phyloP scores from a whole-genome alignment of 371 early-diverging fungal species.

The Mucor sp. region DNA sequence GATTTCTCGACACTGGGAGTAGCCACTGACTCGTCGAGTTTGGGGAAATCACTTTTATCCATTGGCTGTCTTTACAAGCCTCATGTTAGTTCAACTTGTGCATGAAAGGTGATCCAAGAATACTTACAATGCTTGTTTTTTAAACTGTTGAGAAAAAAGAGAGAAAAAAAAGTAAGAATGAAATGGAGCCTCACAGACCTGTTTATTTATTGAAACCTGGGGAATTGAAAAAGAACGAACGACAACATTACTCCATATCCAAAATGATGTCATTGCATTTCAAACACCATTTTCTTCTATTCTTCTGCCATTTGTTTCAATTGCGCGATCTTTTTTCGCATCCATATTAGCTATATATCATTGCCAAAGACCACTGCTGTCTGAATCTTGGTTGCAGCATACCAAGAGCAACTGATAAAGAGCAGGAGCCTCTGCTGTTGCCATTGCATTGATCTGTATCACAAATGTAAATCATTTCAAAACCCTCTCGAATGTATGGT shows the following conservation, averaged over 20 bases:
- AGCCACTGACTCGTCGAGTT: slow-evolving; percentile 16
- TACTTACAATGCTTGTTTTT: background rate
- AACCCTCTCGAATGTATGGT: background rate
- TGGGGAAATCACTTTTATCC: slow-evolving; percentile 29
- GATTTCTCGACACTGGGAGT: slow-evolving; percentile 4
- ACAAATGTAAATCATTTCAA: background rate
- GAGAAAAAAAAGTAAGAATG: background rate
- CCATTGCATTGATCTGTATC: background rate
- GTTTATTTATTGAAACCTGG: background rate
- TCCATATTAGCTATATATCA: background rate
- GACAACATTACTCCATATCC: background rate
- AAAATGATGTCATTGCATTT: slow-evolving; percentile 2
- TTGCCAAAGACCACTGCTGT: background rate
- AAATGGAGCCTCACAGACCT: background rate
- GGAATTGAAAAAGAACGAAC: slow-evolving; percentile 1
- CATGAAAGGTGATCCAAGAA: background rate
- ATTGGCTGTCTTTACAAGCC: background rate
- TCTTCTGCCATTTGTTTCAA: background rate
- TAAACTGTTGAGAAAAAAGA: background rate
- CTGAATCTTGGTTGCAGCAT: background rate
- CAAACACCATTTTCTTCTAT: background rate
- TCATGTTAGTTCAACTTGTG: background rate
- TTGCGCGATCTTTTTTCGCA: background rate
- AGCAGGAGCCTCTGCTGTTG: background rate
- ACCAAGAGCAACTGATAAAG: background rate